Evolutionary conservation across 116 monocot species (phyloP).

Genomic region (Zostera marina): DNA sequence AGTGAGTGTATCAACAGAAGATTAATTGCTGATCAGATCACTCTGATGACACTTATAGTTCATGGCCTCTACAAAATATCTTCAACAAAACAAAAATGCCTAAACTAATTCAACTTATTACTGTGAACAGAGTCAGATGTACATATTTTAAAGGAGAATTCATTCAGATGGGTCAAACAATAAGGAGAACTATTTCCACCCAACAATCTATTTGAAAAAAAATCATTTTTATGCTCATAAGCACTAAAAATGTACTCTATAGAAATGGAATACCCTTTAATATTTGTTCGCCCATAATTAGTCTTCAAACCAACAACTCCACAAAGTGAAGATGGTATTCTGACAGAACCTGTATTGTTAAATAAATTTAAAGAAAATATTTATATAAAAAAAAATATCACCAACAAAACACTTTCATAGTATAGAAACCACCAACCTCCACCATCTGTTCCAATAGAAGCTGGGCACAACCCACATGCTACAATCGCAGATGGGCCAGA

Average conservation of each 20-base stretch:
- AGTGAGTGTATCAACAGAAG: too few relatives aligned
- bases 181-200: too few relatives aligned
- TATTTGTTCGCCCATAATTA: constrained; percentile 68
- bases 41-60: too few relatives aligned
- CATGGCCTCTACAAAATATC: too few relatives aligned
- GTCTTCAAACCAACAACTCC: constrained; percentile 93
- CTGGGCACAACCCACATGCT: constrained; percentile 87
- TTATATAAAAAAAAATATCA: background rate
- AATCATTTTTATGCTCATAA: background rate
- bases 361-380: background rate
- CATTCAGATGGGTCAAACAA: too few relatives aligned
- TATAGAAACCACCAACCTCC: constrained; percentile 48
- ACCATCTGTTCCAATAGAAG: constrained; percentile 92
- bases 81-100: too few relatives aligned
- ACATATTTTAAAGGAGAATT: too few relatives aligned
- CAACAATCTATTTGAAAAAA: too few relatives aligned
- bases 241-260: background rate
- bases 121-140: too few relatives aligned
- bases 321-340: constrained; percentile 97
- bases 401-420: background rate
- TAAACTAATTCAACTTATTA: too few relatives aligned
- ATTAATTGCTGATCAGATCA: too few relatives aligned
- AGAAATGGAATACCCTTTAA: constrained; percentile 50
- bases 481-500: constrained; percentile 92
- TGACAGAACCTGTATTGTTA: constrained; percentile 54